Percentiles rank a stretch among this genome's conserved stretches.
Evolutionary conservation across 805 yeast species (phyloP).

Genomic region (Starmerella ratchasimensis): DNA sequence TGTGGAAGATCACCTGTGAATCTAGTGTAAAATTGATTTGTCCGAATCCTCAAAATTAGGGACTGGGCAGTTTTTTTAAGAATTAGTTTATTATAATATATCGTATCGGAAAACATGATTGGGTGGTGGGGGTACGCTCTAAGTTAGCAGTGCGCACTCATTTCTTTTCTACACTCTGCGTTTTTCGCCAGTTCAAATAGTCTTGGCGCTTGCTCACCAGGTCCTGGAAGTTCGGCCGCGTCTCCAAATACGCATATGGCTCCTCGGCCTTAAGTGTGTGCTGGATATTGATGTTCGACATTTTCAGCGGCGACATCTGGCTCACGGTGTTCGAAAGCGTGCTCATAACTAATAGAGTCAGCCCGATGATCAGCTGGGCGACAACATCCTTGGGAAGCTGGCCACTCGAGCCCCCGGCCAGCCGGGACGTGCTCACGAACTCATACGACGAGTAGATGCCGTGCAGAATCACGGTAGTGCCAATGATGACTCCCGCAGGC

Average conservation of each 20-base stretch:
- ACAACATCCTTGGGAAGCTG: conserved; percentile 26
- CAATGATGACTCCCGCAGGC: conserved; percentile 3
- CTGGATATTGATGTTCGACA: conserved; percentile 36
- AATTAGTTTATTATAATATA: too few species aligned
- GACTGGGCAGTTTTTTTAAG: too few species aligned
- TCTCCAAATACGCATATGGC: conserved; percentile 37
- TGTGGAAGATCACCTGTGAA: too few species aligned
- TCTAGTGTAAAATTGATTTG: too few species aligned
- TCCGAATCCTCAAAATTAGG: too few species aligned
- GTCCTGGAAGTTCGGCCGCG: conserved; percentile 41
- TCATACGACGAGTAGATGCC: conserved; percentile 15
- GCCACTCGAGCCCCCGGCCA: background rate
- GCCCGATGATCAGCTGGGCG: conserved; percentile 38
- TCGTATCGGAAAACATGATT: too few species aligned
- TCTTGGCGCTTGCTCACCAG: conserved; percentile 34
- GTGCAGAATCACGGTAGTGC: conserved; percentile 10
- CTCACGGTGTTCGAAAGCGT: conserved; percentile 25
- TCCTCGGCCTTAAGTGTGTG: conserved; percentile 36
- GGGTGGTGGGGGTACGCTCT: too few species aligned
- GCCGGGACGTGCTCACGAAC: conserved; percentile 8
- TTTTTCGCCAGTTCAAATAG: conserved; percentile 25
- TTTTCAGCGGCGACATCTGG: conserved; percentile 35
- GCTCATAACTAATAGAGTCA: conserved; percentile 31
- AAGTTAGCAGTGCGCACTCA: too few species aligned
- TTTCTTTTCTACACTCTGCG: conserved; percentile 1